phyloP scores from a whole-genome alignment of 768 basidiomycete genomes.

The Panaeolus papilionaceus region DNA sequence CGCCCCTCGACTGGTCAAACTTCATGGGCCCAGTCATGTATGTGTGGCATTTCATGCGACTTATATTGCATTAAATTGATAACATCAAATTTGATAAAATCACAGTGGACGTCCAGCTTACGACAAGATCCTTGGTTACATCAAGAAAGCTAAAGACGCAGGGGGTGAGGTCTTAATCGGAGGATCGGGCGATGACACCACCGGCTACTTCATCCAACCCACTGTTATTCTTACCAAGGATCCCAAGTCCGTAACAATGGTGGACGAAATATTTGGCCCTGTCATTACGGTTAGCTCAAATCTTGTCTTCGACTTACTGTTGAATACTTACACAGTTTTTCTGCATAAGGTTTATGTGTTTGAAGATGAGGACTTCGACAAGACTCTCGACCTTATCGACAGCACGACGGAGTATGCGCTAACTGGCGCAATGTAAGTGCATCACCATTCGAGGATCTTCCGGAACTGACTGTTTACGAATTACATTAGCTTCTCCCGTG shows the following conservation, averaged over 20 bases:
- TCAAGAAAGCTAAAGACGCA: constrained; percentile 84
- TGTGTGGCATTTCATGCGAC: constrained; percentile 25
- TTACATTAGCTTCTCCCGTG: constrained; percentile 73
- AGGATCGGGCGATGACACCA: constrained; percentile 86
- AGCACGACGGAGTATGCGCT: constrained; percentile 86
- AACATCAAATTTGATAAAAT: not conserved
- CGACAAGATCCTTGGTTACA: constrained; percentile 84
- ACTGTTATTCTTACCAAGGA: constrained; percentile 94
- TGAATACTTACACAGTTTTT: constrained; percentile 10
- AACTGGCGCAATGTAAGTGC: constrained; percentile 89
- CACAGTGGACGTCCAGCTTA: constrained; percentile 83
- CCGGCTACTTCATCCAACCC: constrained; percentile 93
- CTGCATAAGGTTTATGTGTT: constrained; percentile 77
- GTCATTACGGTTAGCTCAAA: constrained; percentile 76
- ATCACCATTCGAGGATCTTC: not conserved
- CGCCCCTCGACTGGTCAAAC: constrained; percentile 74
- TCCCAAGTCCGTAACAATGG: constrained; percentile 87
- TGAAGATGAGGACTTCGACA: constrained; percentile 85
- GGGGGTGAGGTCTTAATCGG: constrained; percentile 93
- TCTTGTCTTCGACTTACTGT: not conserved
- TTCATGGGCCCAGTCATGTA: constrained; percentile 99
- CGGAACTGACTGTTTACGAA: constrained; percentile 11
- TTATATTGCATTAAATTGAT: constrained; percentile 16
- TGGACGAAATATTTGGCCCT: constrained; percentile 97
- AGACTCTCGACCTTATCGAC: constrained; percentile 88